These are phyloP conservation scores for Fusarium odoratissimum DNA, from an alignment of 2,329 filamentous ascomycete species.

Conservation along the genomic window DNA sequence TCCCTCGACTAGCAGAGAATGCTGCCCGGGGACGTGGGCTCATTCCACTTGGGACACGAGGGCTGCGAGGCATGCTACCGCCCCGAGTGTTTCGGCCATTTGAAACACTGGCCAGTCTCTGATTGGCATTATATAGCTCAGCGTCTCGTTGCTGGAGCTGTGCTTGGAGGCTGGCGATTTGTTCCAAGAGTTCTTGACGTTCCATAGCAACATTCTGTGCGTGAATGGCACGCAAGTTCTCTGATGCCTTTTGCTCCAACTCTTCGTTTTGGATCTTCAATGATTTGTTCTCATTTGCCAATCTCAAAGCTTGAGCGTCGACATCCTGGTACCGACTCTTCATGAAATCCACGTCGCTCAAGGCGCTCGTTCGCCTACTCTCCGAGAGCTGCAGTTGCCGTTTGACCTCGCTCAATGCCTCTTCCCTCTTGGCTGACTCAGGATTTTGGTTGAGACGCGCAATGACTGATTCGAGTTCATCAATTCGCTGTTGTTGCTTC, in stretches of 20 bases:
- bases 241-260: conserved; percentile 56
- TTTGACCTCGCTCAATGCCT: conserved; percentile 52
- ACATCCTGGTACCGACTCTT: conserved; percentile 70
- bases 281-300: conserved; percentile 59
- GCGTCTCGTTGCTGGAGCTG: conserved; percentile 63
- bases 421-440: conserved; percentile 38
- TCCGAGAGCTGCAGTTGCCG: conserved; percentile 56
- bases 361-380: conserved; percentile 53
- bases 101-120: conserved; percentile 61
- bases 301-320: conserved; percentile 59
- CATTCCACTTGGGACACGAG: conserved; percentile 62
- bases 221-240: conserved; percentile 61
- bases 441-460: conserved; percentile 44
- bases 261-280: conserved; percentile 57
- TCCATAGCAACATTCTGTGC: conserved; percentile 56
- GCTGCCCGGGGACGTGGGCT: conserved; percentile 57
- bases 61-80: conserved; percentile 68
- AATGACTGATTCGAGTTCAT: conserved; percentile 51
- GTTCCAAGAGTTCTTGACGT: conserved; percentile 49
- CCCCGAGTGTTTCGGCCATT: conserved; percentile 67
- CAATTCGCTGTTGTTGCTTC: conserved; percentile 52
- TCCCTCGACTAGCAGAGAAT: conserved; percentile 60
- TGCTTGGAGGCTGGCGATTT: conserved; percentile 56
- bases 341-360: conserved; percentile 66
- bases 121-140: conserved; percentile 58